Base-by-base conservation (phyloP, 768 basidiomycete genomes). In the Cystofilobasidium capitatum region DNA sequence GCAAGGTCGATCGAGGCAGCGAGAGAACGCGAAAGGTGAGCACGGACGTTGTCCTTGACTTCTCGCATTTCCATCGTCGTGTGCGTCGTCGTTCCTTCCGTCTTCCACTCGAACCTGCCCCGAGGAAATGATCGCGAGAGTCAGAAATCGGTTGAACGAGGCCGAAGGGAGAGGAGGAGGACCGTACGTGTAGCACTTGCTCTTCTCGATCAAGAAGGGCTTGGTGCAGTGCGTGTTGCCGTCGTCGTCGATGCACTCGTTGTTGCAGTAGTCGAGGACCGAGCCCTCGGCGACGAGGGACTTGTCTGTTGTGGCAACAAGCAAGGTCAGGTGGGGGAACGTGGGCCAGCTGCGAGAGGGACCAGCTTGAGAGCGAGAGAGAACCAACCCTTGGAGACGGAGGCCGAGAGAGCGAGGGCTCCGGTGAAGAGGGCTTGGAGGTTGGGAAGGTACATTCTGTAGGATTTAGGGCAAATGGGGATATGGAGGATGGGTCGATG, bases 21-120 rank as follows among this genome's bases (percentile, higher is more conserved):
- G 40, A 51, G n/a, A 29, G 9, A 58, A 58, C 57, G 36, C 16
- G 36, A 29, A 58, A 14, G 17, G 17, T 12, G 31, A 24, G 9
- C 29, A 75, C 73, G 55, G 72, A 73, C 71, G 66, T 72, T 69
- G 45, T 65, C 71, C 5, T 71, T 73, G 16, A 74, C 75, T 65
- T 76, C 72, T 39, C 73, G 68, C 39, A 76, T 65, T 60, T 76
- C 75, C 55, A 73, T 71, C 26, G 75, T 76, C 20, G 75, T 76
- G 69, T 76, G 75, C 16, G 71, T 68, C 24, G 71, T 58, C 39
- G 33, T 57, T 10, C 75, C 75, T n/a, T 73, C 71, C 45, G 75
- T 76, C 14, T 71, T 71, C 75, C 75, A 76, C 37, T 71, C 70
- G 64, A 76, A 69, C 16, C 66, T 68, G 49, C 12, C 13, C 31